A percentile compares a stretch with the other conserved stretches of the same genome.
These are phyloP conservation scores for Vanilla planifolia DNA, from an alignment of 106 monocot genomes.

Conservation along the genomic window DNA sequence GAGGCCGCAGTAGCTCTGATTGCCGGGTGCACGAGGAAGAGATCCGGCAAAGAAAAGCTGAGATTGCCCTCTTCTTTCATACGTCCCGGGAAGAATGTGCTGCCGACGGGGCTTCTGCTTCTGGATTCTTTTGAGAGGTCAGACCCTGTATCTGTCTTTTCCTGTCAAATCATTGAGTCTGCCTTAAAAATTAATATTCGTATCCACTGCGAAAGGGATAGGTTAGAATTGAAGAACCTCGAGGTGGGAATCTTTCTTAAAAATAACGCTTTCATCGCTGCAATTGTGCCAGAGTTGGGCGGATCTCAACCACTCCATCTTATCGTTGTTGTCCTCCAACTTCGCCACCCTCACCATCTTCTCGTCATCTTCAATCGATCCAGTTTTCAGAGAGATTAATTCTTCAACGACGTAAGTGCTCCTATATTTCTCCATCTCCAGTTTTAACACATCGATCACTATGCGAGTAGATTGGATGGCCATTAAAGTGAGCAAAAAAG, in stretches of 20 bases:
- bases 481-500: neutral
- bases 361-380: conserved; percentile 24
- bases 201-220: neutral
- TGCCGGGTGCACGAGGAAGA: conserved; percentile 29
- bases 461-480: neutral
- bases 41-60: conserved; percentile 21
- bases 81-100: conserved; percentile 13
- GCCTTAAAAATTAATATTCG: neutral
- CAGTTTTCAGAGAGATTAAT: conserved; percentile 41
- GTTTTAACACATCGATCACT: conserved; percentile 59
- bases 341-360: conserved; percentile 17
- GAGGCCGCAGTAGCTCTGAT: conserved; percentile 7
- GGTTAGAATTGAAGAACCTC: neutral
- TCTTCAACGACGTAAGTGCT: conserved; percentile 26
- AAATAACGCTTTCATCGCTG: conserved; percentile 10
- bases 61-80: conserved; percentile 31
- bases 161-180: neutral
- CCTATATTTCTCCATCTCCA: conserved; percentile 41
- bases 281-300: conserved; percentile 81
- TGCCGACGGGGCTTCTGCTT: too few species aligned
- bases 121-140: conserved; percentile 17
- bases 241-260: neutral
- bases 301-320: conserved; percentile 93
- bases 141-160: conserved; percentile 9
- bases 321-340: conserved; percentile 48